Percentiles rank a stretch among this genome's conserved stretches.
phyloP scores from a whole-genome alignment of 2,329 filamentous ascomycete species.

The Phoma sp. region DNA sequence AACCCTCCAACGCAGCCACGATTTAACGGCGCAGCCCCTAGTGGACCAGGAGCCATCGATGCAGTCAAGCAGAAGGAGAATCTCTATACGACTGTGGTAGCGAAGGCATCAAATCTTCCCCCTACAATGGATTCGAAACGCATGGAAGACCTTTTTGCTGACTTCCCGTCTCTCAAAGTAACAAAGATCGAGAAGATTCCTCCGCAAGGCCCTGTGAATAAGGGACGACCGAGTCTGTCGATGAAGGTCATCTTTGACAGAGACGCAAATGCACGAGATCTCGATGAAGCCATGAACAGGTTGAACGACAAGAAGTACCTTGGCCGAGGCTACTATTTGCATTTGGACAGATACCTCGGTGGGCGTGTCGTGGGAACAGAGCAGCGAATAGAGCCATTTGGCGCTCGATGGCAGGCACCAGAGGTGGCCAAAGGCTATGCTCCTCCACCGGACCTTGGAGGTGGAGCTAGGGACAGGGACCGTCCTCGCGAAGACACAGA shows the following conservation, averaged over 20 bases:
- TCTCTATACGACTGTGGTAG: constrained; percentile 37
- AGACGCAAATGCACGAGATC: constrained; percentile 32
- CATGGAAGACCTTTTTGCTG: constrained; percentile 39
- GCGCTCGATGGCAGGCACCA: constrained; percentile 37
- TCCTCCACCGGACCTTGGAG: constrained; percentile 37
- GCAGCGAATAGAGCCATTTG: constrained; percentile 37
- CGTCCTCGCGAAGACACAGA: constrained; percentile 31
- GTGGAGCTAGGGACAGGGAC: constrained; percentile 25
- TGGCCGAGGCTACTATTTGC: constrained; percentile 42
- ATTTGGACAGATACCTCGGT: constrained; percentile 42
- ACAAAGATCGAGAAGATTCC: constrained; percentile 38
- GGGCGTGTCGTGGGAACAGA: constrained; percentile 30
- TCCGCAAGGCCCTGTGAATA: constrained; percentile 25
- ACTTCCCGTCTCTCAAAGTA: constrained; percentile 41
- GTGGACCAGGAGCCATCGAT: constrained; percentile 24
- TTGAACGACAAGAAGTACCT: constrained; percentile 45
- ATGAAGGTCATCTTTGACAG: constrained; percentile 45
- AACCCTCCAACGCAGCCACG: constrained; percentile 22
- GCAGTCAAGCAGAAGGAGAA: constrained; percentile 29
- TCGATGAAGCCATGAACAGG: constrained; percentile 41
- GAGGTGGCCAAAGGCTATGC: constrained; percentile 39
- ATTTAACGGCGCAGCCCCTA: constrained; percentile 21
- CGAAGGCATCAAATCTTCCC: constrained; percentile 42
- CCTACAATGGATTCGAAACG: constrained; percentile 30
- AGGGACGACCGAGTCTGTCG: constrained; percentile 31